Evolutionary conservation across 495 filamentous ascomycete species (phyloP).

Genomic region (Neurospora intermedia): DNA sequence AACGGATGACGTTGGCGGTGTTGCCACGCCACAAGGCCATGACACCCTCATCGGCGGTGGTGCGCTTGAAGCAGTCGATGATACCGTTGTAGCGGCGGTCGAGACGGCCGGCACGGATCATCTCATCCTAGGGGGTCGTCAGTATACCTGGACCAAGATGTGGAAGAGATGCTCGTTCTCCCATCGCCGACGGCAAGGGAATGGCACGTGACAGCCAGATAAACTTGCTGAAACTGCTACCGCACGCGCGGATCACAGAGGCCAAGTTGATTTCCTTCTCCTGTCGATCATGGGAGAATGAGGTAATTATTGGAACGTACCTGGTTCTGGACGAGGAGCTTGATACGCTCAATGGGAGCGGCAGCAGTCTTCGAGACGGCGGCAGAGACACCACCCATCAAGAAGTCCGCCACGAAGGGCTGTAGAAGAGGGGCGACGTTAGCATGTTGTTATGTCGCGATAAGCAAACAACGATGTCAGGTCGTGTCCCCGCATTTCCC

Average conservation of each 20-base stretch:
- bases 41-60: constrained; percentile 67
- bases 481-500: constrained; percentile 45
- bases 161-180: neutral
- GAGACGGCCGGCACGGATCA: constrained; percentile 96
- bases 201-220: constrained; percentile 12
- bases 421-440: constrained; percentile 19
- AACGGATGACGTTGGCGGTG: constrained; percentile 99
- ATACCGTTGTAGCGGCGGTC: constrained; percentile 96
- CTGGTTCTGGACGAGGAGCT: constrained; percentile 99
- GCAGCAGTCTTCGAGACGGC: constrained; percentile 99
- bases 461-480: constrained; percentile 38
- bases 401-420: constrained; percentile 82
- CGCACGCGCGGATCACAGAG: constrained; percentile 5
- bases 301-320: constrained; percentile 42
- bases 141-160: neutral
- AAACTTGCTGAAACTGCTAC: neutral
- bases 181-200: neutral
- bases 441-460: constrained; percentile 4
- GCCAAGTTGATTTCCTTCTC: neutral
- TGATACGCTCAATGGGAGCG: constrained; percentile 99
- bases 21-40: constrained; percentile 97
- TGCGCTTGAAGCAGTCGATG: constrained; percentile 86
- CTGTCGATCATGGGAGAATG: neutral
- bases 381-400: constrained; percentile 99
- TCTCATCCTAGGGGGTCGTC: constrained; percentile 73